Percentiles rank a stretch among this genome's conserved stretches.
Conservation (phyloP, 768 basidiomycete genomes). For the Phlebiopsis flavidoalba region DNA sequence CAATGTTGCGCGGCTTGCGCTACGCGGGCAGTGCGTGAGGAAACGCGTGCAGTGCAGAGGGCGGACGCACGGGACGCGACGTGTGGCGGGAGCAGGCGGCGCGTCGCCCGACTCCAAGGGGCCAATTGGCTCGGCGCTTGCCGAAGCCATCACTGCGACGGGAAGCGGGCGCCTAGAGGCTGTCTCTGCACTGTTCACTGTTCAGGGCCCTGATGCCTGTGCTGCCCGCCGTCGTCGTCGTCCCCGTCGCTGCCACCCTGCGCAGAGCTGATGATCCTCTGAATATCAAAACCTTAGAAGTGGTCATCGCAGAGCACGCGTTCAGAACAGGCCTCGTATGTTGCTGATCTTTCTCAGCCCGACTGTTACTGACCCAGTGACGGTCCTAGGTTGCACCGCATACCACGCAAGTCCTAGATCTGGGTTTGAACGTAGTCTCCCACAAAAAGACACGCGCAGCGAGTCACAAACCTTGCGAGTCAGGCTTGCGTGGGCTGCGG, state of each 20-base stretch:
- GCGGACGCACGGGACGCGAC: background rate
- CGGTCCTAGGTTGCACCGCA: background rate
- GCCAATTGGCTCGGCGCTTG: background rate
- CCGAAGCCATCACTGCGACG: background rate
- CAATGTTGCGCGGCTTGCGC: background rate
- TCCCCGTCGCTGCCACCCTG: background rate
- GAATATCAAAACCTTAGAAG: background rate
- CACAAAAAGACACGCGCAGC: background rate
- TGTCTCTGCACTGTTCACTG: background rate
- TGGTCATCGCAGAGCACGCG: background rate
- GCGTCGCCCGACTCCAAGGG: background rate
- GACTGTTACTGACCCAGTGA: background rate
- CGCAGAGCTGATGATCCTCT: background rate
- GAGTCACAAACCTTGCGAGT: background rate
- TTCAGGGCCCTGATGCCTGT: background rate
- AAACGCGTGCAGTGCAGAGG: too few relatives aligned
- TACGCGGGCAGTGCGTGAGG: too few relatives aligned
- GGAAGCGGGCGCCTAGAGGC: background rate
- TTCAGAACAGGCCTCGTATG: background rate
- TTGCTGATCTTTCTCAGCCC: background rate
- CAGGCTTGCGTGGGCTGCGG: background rate
- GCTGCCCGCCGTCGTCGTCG: background rate
- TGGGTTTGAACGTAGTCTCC: background rate
- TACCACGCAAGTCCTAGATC: background rate
- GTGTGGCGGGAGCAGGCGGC: background rate